Percentiles rank a stretch among this genome's conserved stretches.
These are phyloP conservation scores for Babesia gibsoni DNA, from an alignment of 169 alveolate genomes.

Conservation along the genomic window DNA sequence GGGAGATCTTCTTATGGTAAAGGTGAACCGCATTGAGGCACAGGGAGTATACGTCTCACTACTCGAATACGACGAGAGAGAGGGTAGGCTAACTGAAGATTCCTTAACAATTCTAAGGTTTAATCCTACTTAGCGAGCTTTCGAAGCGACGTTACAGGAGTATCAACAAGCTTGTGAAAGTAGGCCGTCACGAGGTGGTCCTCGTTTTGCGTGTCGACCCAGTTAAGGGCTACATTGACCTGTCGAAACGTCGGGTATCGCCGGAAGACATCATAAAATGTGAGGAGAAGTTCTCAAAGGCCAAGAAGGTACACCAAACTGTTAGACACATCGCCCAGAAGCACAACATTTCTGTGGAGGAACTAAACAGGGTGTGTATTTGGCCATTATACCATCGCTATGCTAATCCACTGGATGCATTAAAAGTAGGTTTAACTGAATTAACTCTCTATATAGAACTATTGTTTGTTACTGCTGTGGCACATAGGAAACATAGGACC, in stretches of 20 bases:
- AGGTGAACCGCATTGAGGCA: conserved; percentile 90
- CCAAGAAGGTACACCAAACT: conserved; percentile 92
- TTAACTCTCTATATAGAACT: no score
- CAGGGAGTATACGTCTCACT: conserved; percentile 96
- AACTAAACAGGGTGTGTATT: conserved; percentile 84
- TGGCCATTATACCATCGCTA: conserved; percentile 96
- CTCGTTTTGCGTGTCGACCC: conserved; percentile 94
- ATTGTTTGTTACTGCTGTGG: no score
- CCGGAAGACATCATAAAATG: conserved; percentile 91
- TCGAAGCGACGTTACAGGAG: conserved; percentile 92
- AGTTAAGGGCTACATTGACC: conserved; percentile 95
- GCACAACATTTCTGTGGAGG: conserved; percentile 87
- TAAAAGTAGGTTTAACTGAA: conserved; percentile 75
- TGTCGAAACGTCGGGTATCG: conserved; percentile 92
- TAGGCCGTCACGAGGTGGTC: conserved; percentile 91
- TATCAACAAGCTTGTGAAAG: conserved; percentile 80
- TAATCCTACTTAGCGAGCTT: conserved; percentile 92
- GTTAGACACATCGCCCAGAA: conserved; percentile 90
- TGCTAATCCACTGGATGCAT: conserved; percentile 94
- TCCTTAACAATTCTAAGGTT: conserved; percentile 57
- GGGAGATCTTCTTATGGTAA: conserved; percentile 91
- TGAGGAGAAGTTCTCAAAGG: conserved; percentile 88
- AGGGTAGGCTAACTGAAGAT: conserved; percentile 75
- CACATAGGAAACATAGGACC: background rate
- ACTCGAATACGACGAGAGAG: conserved; percentile 94